These are phyloP conservation scores for Alternaria solani DNA, from an alignment of 2,329 filamentous ascomycete genomes.

Conservation along the genomic window DNA sequence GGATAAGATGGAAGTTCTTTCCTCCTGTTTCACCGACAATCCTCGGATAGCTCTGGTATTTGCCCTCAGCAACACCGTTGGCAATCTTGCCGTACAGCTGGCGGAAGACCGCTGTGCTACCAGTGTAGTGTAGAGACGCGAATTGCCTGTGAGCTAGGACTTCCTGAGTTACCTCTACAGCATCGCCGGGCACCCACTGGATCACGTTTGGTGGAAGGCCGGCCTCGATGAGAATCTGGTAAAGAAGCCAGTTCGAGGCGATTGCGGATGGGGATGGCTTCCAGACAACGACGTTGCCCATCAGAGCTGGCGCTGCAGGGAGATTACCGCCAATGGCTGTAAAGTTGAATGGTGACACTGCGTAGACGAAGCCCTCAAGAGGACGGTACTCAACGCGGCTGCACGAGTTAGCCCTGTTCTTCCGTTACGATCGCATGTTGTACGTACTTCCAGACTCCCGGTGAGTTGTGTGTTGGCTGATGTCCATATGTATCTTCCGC, in stretches of 20 bases:
- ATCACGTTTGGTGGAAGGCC: constrained; percentile 89
- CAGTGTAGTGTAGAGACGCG: constrained; percentile 93
- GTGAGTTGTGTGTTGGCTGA: constrained; percentile 83
- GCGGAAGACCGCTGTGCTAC: constrained; percentile 90
- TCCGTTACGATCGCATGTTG: background rate
- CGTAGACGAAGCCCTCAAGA: constrained; percentile 94
- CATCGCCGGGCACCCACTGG: constrained; percentile 90
- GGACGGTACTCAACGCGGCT: constrained; percentile 84
- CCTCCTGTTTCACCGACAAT: constrained; percentile 91
- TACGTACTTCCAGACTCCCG: constrained; percentile 82
- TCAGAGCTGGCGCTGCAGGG: constrained; percentile 79
- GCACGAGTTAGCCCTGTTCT: constrained; percentile 26
- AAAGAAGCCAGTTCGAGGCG: constrained; percentile 88
- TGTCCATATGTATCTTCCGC: constrained; percentile 89
- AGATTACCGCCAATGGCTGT: constrained; percentile 93
- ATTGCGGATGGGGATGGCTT: constrained; percentile 93
- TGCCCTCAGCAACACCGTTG: constrained; percentile 78
- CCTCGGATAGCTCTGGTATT: constrained; percentile 84
- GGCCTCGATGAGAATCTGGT: constrained; percentile 89
- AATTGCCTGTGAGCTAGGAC: constrained; percentile 82
- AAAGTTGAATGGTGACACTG: constrained; percentile 95
- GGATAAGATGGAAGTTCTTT: constrained; percentile 91
- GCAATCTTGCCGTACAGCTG: constrained; percentile 88
- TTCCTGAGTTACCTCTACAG: constrained; percentile 80
- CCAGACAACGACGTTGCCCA: constrained; percentile 96